Percentiles rank a stretch among this genome's conserved stretches.
Conservation (phyloP, 805 yeast genomes). For the Candida ascalaphidarum region DNA sequence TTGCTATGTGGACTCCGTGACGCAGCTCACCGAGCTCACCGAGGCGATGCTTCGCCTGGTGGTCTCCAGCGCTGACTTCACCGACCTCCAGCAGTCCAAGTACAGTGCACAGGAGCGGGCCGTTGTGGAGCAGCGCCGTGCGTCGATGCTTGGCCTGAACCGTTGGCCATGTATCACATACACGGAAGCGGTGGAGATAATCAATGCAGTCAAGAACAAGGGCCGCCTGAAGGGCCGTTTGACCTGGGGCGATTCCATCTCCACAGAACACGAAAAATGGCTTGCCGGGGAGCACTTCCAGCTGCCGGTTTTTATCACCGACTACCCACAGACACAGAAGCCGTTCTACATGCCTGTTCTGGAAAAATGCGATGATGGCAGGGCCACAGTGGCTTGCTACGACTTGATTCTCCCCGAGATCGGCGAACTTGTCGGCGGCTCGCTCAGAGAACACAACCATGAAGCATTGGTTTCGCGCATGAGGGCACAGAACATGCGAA, state of each 20-base stretch:
- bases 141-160: constrained; percentile 28
- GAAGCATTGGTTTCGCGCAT: constrained; percentile 42
- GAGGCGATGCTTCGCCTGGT: constrained; percentile 62
- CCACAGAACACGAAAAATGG: constrained; percentile 89
- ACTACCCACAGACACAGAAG: constrained; percentile 71
- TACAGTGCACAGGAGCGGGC: constrained; percentile 28
- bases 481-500: constrained; percentile 45
- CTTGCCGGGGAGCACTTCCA: constrained; percentile 61
- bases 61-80: background rate
- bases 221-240: constrained; percentile 26
- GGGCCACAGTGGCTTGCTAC: constrained; percentile 74
- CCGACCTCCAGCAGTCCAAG: constrained; percentile 13
- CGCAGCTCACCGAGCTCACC: constrained; percentile 54
- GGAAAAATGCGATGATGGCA: constrained; percentile 13
- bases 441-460: constrained; percentile 72
- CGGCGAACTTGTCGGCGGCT: constrained; percentile 94
- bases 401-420: constrained; percentile 85
- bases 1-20: constrained; percentile 51
- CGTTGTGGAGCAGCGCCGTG: constrained; percentile 50
- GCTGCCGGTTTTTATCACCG: constrained; percentile 81
- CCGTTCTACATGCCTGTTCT: constrained; percentile 87
- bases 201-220: constrained; percentile 28
- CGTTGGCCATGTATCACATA: constrained; percentile 71
- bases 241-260: constrained; percentile 66
- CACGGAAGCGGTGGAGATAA: constrained; percentile 57